Evolutionary conservation across 2,329 filamentous ascomycete genomes (phyloP), one percentile per base, ranked within the genome.

Genomic region (Calonectria hongkongensis): DNA sequence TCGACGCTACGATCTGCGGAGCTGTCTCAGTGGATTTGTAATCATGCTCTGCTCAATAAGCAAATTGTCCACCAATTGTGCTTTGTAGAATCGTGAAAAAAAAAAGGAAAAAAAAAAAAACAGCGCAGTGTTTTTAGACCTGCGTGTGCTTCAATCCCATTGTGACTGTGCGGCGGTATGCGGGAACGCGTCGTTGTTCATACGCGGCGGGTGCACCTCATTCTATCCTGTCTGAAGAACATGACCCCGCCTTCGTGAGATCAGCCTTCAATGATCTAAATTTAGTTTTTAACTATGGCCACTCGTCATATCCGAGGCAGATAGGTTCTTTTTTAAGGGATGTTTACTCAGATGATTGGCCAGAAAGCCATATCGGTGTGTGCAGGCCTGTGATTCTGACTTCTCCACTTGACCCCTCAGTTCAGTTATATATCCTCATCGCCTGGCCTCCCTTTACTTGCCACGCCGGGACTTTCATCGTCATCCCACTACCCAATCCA

Each of bases 341-440:
- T n/a, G 21, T 8, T 3, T 25, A 16, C 18, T 36, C 12, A 47
- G 16, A 6, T 47, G 58, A 63, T 63, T 63, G 58, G 41, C 25
- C 27, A 47, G 27, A 21, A 7, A 63, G 25, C 15, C 6, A 33
- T 63, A 41, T 28, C 41, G 27, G 58, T 45, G 39, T 47, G 58
- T n/a, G 41, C 58, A 33, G 27, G 39, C 9, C 3, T 33, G 18
- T n/a, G 25, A 25, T 13, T 33, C 50, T 9, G 41, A 9, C 18
- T 63, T 28, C 58, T 33, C 58, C 58, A 63, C 58, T 25, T 18
- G n/a, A 45, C 58, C 58, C 58, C 58, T 63, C 58, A 60, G 54
- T 41, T 47, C 4, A 62, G 30, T 33, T 36, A 13, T 36, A 36
- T 63, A 63, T 63, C 39, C 8, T 54, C 45, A 30, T 28, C 60